phyloP scores from a whole-genome alignment of 176 grass and related monocot species.

The Juncus inflexus region DNA sequence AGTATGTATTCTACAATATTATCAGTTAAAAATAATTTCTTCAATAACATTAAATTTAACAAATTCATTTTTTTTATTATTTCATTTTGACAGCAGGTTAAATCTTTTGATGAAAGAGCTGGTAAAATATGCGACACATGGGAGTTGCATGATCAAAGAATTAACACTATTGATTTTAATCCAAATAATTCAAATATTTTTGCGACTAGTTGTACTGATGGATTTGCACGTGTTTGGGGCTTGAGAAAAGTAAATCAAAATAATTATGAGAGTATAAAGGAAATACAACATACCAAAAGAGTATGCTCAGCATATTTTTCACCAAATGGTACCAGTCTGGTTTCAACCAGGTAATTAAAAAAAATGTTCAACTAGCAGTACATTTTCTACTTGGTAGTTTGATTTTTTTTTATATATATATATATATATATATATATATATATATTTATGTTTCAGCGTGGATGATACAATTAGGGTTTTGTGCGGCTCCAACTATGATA shows the following conservation, averaged over 20 bases:
- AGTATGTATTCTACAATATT: neutral
- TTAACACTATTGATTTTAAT: constrained; percentile 77
- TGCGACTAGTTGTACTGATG: constrained; percentile 72
- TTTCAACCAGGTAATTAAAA: too few species aligned
- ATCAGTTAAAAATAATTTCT: too few species aligned
- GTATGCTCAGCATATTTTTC: constrained; percentile 89
- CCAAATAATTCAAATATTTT: constrained; percentile 47
- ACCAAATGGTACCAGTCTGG: constrained; percentile 55
- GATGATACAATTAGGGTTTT: constrained; percentile 37
- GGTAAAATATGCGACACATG: constrained; percentile 49
- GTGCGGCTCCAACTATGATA: constrained; percentile 23
- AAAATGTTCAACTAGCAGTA: too few species aligned
- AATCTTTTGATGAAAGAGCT: constrained; percentile 53
- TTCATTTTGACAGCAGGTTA: too few species aligned
- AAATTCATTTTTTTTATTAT: too few species aligned
- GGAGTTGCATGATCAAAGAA: constrained; percentile 44
- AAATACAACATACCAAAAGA: constrained; percentile 34
- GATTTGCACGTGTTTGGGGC: constrained; percentile 60
- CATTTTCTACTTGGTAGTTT: too few species aligned
- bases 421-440: too few species aligned
- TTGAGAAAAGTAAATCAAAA: constrained; percentile 52
- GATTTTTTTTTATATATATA: too few species aligned
- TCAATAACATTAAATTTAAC: too few species aligned
- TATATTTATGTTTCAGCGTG: too few species aligned
- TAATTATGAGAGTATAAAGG: constrained; percentile 35